Percentiles rank a stretch among this genome's conserved stretches.
phyloP scores from a whole-genome alignment of 371 early-diverging fungal species.

The Choanephora cucurbitarum region DNA sequence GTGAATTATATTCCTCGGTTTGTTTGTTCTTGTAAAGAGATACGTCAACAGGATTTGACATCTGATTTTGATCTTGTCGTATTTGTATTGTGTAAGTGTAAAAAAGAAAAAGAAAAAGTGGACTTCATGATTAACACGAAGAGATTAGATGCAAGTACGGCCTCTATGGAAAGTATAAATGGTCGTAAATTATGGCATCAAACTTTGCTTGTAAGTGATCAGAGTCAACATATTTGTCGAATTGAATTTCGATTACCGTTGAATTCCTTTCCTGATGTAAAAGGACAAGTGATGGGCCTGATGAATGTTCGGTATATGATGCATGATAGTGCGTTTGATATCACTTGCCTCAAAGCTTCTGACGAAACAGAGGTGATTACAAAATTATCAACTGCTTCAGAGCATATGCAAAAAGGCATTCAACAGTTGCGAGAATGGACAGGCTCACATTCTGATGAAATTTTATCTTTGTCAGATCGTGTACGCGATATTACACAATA shows the following conservation, averaged over 20 bases:
- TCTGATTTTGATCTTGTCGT: conserved; percentile 63
- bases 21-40: conserved; percentile 36
- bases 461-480: background rate
- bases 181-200: conserved; percentile 31
- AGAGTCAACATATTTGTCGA: conserved; percentile 30
- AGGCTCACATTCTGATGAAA: background rate
- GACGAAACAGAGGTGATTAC: conserved; percentile 33
- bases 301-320: conserved; percentile 32
- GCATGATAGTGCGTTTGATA: conserved; percentile 37
- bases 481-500: background rate
- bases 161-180: conserved; percentile 7
- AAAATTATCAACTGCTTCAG: conserved; percentile 17
- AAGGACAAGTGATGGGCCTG: conserved; percentile 31
- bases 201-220: conserved; percentile 34
- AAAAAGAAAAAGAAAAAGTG: no score
- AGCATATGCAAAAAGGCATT: conserved; percentile 16
- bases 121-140: background rate
- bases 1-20: conserved; percentile 48
- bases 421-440: conserved; percentile 4
- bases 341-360: conserved; percentile 28
- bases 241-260: conserved; percentile 23
- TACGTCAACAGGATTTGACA: conserved; percentile 25
- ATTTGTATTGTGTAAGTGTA: conserved; percentile 55
- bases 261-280: conserved; percentile 17
- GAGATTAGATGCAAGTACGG: conserved; percentile 16